Evolutionary conservation across 495 filamentous ascomycete species (phyloP), one percentile per base, ranked within the genome.

Genomic region (Beverwykella pulmonaria): DNA sequence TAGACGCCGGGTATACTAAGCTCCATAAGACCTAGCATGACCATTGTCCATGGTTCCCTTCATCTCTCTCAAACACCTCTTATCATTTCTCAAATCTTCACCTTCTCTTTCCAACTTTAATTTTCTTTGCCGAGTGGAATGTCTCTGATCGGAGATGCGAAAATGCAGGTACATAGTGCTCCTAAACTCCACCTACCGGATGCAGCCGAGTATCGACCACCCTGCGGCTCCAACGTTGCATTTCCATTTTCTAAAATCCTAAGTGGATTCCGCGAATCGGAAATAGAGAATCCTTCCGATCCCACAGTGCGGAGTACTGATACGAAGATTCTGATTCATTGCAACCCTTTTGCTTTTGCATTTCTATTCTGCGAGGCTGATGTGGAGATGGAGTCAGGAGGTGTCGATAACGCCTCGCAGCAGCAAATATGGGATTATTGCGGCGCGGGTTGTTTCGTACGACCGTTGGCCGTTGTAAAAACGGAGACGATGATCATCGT

Each of bases 1-100:
- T 12, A 2, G 5, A 23, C 8, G 5, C 9, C 48, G 22, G 48
- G 9, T 55, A 32, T 55, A 19, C 52, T 14, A 44, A 44, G 39
- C 39, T n/a, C 8, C 39, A 10, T 44, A 14, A 14, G 32, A 12
- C 32, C 32, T 34, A n/a, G 39, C 39, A 44, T 44, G 59, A 25
- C 34, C 49, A 63, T 46, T 56, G 27, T 22, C 22, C 50, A 34
- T 34, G 50, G 61, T 63, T 56, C 61, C 39, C 34, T 54, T 56
- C 34, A 63, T 63, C 32, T 46, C 54, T 44, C 52, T 56, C 34
- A 44, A 48, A 63, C 61, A n/a, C 52, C 20, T n/a, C 1, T 19
- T 23, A 32, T 29, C 9, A 19, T 32, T 60, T 50, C n/a, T 36
- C 57, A 48, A 48, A 60, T 60, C n/a, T 26, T 39, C 5, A 53